Conservation (phyloP, 148 eudicot genomes). For the Rhododendron kiyosumense region DNA sequence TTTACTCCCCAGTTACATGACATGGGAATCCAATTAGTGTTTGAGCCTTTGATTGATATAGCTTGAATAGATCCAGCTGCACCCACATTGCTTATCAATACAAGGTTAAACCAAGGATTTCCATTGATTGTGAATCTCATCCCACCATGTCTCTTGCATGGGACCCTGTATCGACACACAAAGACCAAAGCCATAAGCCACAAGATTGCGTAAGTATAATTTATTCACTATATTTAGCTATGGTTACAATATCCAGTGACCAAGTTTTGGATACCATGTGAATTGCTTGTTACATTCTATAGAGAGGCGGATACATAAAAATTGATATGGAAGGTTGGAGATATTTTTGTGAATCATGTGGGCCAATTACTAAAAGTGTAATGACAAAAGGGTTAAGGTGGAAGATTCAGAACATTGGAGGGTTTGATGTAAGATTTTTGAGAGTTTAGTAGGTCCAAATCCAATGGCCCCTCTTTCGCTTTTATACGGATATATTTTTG, state of each 20-base stretch:
- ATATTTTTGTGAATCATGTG: background rate
- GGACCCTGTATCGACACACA: constrained; percentile 37
- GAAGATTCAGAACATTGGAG: background rate
- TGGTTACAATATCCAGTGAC: background rate
- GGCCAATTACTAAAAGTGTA: background rate
- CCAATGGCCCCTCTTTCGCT: no score
- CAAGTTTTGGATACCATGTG: background rate
- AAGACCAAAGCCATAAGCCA: background rate
- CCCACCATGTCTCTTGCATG: constrained; percentile 80
- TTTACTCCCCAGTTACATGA: constrained; percentile 95
- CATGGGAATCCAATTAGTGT: constrained; percentile 63
- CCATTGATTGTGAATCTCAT: constrained; percentile 84
- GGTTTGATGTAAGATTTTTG: background rate
- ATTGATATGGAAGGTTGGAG: background rate
- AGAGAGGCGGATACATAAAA: background rate
- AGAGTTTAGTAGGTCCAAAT: no score
- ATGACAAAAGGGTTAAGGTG: background rate
- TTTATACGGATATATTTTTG: background rate
- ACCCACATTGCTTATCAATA: constrained; percentile 60
- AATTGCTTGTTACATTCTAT: background rate
- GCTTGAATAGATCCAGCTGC: constrained; percentile 76
- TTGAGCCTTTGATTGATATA: constrained; percentile 25
- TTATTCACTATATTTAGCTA: background rate
- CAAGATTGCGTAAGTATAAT: no score
- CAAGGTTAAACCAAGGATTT: constrained; percentile 78